Evolutionary conservation across 306 rosid species (phyloP).

Genomic region (Hippophae rhamnoides): DNA sequence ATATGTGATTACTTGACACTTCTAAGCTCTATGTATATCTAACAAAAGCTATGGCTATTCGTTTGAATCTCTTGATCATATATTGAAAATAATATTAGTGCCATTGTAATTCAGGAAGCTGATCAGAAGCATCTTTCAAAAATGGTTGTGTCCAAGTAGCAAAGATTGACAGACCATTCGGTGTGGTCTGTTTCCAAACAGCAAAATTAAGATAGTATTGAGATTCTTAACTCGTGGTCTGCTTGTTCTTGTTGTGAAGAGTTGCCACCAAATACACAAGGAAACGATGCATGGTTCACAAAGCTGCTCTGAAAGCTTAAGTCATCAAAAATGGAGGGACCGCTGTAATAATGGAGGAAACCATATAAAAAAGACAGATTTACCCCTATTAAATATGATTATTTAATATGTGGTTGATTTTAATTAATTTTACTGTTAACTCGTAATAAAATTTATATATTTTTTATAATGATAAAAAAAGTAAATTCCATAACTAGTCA

Average conservation of each 20-base stretch:
- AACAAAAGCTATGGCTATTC: neutral
- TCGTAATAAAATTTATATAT: no score
- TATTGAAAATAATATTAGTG: neutral
- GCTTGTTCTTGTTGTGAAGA: slow-evolving; percentile 95
- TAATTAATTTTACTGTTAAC: no score
- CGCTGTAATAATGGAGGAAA: no score
- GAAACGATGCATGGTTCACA: slow-evolving; percentile 95
- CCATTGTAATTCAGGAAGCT: slow-evolving; percentile 48
- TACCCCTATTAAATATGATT: no score
- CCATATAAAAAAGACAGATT: no score
- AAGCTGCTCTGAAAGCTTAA: slow-evolving; percentile 67
- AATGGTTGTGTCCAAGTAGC: slow-evolving; percentile 97
- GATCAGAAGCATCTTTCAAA: slow-evolving; percentile 97
- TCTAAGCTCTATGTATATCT: neutral
- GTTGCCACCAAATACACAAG: slow-evolving; percentile 95
- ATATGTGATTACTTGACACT: no score
- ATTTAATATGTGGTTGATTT: no score
- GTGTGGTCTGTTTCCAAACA: slow-evolving; percentile 74
- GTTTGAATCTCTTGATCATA: neutral
- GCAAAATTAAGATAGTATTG: slow-evolving; percentile 67
- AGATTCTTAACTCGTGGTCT: slow-evolving; percentile 82
- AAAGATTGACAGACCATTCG: slow-evolving; percentile 87
- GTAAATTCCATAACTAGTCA: no score
- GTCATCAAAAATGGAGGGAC: neutral
- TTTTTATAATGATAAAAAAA: no score